Base-by-base conservation (phyloP, 1,284 basidiomycete genomes). In the Marasmius sp. region DNA sequence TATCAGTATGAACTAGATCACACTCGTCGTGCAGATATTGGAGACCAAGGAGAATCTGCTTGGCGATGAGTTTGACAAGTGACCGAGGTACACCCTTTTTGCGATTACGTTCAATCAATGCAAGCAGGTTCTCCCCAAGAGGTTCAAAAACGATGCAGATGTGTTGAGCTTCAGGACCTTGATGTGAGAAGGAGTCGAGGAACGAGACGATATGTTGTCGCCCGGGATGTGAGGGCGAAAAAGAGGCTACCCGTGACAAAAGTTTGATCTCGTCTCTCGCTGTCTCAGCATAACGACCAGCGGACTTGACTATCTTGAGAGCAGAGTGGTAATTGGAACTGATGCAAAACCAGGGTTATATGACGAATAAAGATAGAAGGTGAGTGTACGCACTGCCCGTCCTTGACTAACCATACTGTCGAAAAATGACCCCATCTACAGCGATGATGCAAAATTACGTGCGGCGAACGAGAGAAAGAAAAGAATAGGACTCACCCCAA, bases 71-170 rank as follows among this genome's bases (percentile, higher is more conserved):
- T 75, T 91, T 93, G 66, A 95, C 93, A 61, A 95, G 82, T 56
- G 87, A 81, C 33, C 85, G 84, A 5, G 93, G 88, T 33, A 96
- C 89, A 52, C 94, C 94, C 66, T 88, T 89, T 75, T 91, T 88
- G 81, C 93, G 92, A 75, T 95, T 89, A 62, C 93, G 85, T 74
- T 94, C 92, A 69, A 95, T 89, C 61, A 96, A 80, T 8, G 91
- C 86, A 10, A 96, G 81, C 56, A 96, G 78, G 70, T 93, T 95
- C 78, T 95, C 94, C 56, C 94, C 94, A 9, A 96, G 84, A 0
- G 94, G 94, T 75, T 96, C 94, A 67, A 95, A 94, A 33, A 95
- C 91, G 70, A 96, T 94, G 78, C 94, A 96, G 59, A 96, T 86
- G 72, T 96, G 94, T 8, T 82, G 82, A 7, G 87, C 86, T 65